Base-by-base conservation (phyloP, 495 filamentous ascomycete species). In the Penicillium egyptiacum region DNA sequence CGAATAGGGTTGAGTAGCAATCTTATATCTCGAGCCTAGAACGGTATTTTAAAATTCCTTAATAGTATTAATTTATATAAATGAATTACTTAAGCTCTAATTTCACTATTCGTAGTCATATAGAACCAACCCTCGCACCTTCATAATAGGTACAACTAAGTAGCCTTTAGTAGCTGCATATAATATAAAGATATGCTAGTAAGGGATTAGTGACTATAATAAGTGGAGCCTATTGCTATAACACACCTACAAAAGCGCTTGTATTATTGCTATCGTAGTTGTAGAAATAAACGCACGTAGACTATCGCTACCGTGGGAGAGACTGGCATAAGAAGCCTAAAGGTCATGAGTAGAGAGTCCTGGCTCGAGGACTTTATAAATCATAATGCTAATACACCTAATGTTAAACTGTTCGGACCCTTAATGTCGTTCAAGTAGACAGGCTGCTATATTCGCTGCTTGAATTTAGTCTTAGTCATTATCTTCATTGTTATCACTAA, bases 401-500 rank as follows among this genome's bases (percentile, higher is more conserved):
- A 52, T 52, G 42, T 52, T 35, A 10, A 40, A 39, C 25, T 52
- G 35, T 17, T 52, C 35, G 12, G 49, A 52, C 39, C 49, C 49
- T 22, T 40, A 20, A 52, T 52, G 49, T 19, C 39, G 49, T 22
- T 52, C 49, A 4, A 52, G 49, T 20, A 52, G 33, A 52, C 33
- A 52, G n/a, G 49, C n/a, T 23, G 20, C 49, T 52, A 52, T 52
- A 52, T 52, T 39, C 12, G 49, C 49, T 52, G 19, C 22, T 39
- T 26, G 22, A 23, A 25, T 40, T 25, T 40, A 39, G 20, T 30
- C 48, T 22, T 10, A 25, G 30, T 40, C 9, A 10, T 43, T 12
- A 43, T 43, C 1, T 43, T 43, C 2, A 9, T 5, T 40, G 1
- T 16, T 1, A 5, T n/a, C 20, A 40, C 49, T 40, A n/a, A 52